These are phyloP conservation scores for Plasmodium billcollinsi DNA, from an alignment of 169 alveolate species.

Conservation along the genomic window DNA sequence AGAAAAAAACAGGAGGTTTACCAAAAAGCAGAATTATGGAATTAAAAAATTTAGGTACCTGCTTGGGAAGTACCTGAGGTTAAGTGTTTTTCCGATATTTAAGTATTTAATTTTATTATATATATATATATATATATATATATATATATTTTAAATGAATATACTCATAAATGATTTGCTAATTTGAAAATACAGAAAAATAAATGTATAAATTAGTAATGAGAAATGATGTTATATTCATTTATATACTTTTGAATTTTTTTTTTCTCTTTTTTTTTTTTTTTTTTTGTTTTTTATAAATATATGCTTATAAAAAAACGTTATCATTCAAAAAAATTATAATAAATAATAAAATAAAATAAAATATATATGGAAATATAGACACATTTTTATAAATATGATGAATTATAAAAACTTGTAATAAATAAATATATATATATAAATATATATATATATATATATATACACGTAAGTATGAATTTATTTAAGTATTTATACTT, in stretches of 20 bases:
- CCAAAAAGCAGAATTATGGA: constrained; percentile 59
- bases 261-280: too few relatives aligned
- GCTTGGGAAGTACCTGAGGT: constrained; percentile 74
- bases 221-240: constrained; percentile 62
- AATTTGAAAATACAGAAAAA: constrained; percentile 63
- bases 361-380: neutral
- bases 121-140: too few relatives aligned
- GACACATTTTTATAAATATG: constrained; percentile 1
- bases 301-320: too few relatives aligned
- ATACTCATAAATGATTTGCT: constrained; percentile 69
- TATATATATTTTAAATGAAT: constrained; percentile 12
- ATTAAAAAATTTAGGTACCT: constrained; percentile 70
- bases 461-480: too few relatives aligned
- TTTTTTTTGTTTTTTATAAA: too few relatives aligned
- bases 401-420: too few relatives aligned
- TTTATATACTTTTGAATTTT: constrained; percentile 5
- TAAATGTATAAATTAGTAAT: constrained; percentile 66
- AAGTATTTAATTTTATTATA: neutral
- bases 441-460: neutral
- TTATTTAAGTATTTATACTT: too few relatives aligned
- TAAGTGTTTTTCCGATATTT: constrained; percentile 18
- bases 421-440: too few relatives aligned
- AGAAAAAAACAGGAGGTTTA: constrained; percentile 35
- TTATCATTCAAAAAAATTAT: too few relatives aligned
- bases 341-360: too few relatives aligned